Conservation (phyloP, 371 early-diverging fungal genomes). For the Thermomucor indicae-seudaticae region DNA sequence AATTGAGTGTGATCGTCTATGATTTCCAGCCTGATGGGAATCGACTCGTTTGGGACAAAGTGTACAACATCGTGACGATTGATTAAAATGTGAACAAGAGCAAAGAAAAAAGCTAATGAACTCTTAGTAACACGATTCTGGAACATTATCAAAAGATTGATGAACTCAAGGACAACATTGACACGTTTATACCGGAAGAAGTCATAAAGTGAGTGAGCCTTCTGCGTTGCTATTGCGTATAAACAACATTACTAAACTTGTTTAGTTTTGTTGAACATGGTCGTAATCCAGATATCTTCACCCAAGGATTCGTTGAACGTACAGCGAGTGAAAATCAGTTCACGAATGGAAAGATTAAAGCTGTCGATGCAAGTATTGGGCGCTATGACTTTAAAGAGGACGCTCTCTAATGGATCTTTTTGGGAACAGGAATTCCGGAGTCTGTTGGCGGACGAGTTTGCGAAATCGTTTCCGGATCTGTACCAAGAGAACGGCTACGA, state of each 20-base stretch:
- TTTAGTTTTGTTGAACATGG: constrained; percentile 63
- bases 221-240: no score
- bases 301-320: constrained; percentile 68
- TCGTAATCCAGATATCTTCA: constrained; percentile 70
- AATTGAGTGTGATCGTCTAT: constrained; percentile 63
- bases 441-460: constrained; percentile 32
- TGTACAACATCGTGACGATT: constrained; percentile 33
- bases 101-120: not conserved
- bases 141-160: constrained; percentile 58
- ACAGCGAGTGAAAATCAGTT: constrained; percentile 78
- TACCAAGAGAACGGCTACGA: constrained; percentile 22
- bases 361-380: constrained; percentile 49
- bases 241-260: not conserved
- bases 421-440: constrained; percentile 30
- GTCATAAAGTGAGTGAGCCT: constrained; percentile 58
- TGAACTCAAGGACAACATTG: constrained; percentile 53
- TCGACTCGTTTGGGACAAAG: constrained; percentile 57
- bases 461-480: constrained; percentile 45
- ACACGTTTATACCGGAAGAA: constrained; percentile 63
- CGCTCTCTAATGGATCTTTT: not conserved
- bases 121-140: constrained; percentile 56
- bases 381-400: not conserved
- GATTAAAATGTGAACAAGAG: not conserved
- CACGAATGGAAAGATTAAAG: constrained; percentile 70
- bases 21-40: constrained; percentile 70